A percentile compares a stretch with the other conserved stretches of the same genome.
phyloP scores from a whole-genome alignment of 176 grass and related monocot species.

The Lolium multiflorum region DNA sequence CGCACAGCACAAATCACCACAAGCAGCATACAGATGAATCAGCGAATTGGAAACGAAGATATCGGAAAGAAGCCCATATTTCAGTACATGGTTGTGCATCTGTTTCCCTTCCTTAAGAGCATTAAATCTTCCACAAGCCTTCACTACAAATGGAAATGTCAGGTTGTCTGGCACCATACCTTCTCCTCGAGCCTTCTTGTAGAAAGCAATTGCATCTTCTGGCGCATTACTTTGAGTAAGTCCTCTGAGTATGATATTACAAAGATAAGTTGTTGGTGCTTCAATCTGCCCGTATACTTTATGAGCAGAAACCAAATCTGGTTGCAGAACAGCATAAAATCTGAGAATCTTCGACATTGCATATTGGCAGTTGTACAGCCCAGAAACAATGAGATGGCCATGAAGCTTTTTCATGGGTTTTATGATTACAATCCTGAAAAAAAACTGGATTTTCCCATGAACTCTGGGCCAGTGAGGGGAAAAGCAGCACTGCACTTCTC shows the following conservation, averaged over 20 bases:
- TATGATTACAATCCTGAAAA: slow-evolving; percentile 40
- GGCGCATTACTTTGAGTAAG: slow-evolving; percentile 55
- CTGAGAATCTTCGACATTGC: slow-evolving; percentile 54
- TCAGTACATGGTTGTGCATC: slow-evolving; percentile 52
- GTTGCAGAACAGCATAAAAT: slow-evolving; percentile 50
- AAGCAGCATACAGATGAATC: slow-evolving; percentile 50
- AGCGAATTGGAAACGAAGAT: slow-evolving; percentile 58
- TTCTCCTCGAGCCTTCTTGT: slow-evolving; percentile 45
- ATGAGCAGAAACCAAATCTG: slow-evolving; percentile 46
- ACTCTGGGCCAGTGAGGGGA: background rate
- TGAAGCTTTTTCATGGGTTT: slow-evolving; percentile 61
- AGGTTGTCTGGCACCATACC: slow-evolving; percentile 52
- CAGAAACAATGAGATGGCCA: slow-evolving; percentile 50
- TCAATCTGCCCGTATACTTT: slow-evolving; percentile 56
- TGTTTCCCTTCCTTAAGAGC: slow-evolving; percentile 40
- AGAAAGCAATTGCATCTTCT: slow-evolving; percentile 52
- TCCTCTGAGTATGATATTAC: slow-evolving; percentile 57
- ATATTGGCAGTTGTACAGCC: slow-evolving; percentile 45
- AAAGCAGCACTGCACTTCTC: slow-evolving; percentile 1
- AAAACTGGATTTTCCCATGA: background rate
- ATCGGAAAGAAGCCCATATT: slow-evolving; percentile 47
- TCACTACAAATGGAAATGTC: slow-evolving; percentile 56
- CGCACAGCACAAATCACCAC: slow-evolving; percentile 46
- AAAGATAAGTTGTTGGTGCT: slow-evolving; percentile 51
- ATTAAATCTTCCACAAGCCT: slow-evolving; percentile 46